Evolutionary conservation across 73 alveolate species (phyloP).

Genomic region (Tetrahymena borealis): DNA sequence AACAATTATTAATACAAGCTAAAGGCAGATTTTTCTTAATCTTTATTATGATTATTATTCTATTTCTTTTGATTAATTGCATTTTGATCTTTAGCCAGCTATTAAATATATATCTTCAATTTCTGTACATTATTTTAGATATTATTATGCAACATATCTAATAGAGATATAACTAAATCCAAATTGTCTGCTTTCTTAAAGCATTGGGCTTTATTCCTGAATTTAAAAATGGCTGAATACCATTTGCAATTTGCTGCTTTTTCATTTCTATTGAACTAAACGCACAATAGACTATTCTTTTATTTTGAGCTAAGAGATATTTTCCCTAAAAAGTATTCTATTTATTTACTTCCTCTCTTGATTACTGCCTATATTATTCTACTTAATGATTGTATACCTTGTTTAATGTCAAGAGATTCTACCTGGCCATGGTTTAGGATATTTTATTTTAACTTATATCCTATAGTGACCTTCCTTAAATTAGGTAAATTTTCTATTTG

Average conservation of each 20-base stretch:
- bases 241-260: neutral
- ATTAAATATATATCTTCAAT: neutral
- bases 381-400: neutral
- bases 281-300: neutral
- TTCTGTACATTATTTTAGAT: neutral
- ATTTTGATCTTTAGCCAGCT: neutral
- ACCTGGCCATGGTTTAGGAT: no score
- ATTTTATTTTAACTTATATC: neutral
- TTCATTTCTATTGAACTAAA: neutral
- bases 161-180: neutral
- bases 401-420: neutral
- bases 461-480: neutral
- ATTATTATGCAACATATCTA: neutral
- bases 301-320: neutral
- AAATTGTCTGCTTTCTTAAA: neutral
- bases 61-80: neutral
- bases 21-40: neutral
- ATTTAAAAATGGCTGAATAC: neutral
- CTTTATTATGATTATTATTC: neutral
- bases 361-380: neutral
- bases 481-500: neutral
- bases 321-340: neutral
- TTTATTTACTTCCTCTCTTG: neutral
- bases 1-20: neutral
- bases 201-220: neutral